phyloP scores from a whole-genome alignment of 805 yeast genomes.

The Yarrowia porcina region DNA sequence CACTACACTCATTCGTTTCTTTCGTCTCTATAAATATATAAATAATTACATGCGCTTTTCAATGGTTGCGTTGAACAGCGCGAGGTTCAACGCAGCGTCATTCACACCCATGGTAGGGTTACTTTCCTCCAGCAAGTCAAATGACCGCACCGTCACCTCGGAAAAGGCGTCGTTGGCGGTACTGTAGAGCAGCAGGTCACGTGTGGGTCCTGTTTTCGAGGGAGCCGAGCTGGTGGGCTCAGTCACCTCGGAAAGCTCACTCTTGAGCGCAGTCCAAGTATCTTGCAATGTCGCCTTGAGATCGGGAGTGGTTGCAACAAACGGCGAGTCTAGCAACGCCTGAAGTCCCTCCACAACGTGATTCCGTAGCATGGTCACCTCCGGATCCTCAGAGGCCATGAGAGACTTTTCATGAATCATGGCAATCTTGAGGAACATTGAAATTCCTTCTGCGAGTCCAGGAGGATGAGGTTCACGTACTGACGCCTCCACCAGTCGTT shows the following conservation, averaged over 20 bases:
- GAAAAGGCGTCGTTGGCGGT: slow-evolving; percentile 36
- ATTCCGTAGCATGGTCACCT: not conserved
- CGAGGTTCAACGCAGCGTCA: slow-evolving; percentile 54
- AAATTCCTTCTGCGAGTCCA: slow-evolving; percentile 30
- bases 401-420: slow-evolving; percentile 31
- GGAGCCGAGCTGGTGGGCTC: slow-evolving; percentile 22
- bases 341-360: slow-evolving; percentile 18
- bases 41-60: slow-evolving; percentile 42
- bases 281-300: slow-evolving; percentile 19
- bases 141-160: slow-evolving; percentile 46
- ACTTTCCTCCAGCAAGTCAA: slow-evolving; percentile 59
- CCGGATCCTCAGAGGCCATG: slow-evolving; percentile 16
- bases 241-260: slow-evolving; percentile 6
- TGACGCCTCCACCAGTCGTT: slow-evolving; percentile 27
- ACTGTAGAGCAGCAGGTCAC: slow-evolving; percentile 36
- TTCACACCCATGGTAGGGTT: slow-evolving; percentile 47
- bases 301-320: slow-evolving; percentile 8
- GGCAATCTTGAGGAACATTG: slow-evolving; percentile 33
- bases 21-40: slow-evolving; percentile 10
- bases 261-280: slow-evolving; percentile 7
- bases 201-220: not conserved
- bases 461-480: slow-evolving; percentile 5
- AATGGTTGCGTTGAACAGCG: slow-evolving; percentile 51
- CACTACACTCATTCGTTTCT: too few species aligned
- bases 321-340: slow-evolving; percentile 25